Conservation (phyloP, 2,329 filamentous ascomycete species). For the Fonsecaea pugnacius region DNA sequence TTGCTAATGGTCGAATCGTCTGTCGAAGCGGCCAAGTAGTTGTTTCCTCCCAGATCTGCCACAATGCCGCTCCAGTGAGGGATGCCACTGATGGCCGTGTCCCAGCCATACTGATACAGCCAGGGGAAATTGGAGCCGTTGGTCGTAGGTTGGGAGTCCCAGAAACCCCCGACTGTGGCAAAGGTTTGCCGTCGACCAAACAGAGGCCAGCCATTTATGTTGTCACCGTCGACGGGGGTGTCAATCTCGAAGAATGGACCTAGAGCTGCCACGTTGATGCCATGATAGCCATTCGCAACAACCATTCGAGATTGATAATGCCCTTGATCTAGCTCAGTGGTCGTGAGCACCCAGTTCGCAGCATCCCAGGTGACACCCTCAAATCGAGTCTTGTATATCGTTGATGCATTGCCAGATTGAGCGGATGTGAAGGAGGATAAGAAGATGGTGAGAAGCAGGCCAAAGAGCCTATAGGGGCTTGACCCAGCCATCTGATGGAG, state of each 20-base stretch:
- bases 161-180: slow-evolving; percentile 71
- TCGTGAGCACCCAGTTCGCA: slow-evolving; percentile 60
- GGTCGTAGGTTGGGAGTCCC: slow-evolving; percentile 62
- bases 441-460: slow-evolving; percentile 12
- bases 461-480: background rate
- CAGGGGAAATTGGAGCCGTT: slow-evolving; percentile 69
- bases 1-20: slow-evolving; percentile 62
- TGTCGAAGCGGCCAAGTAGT: slow-evolving; percentile 65
- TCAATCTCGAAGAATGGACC: slow-evolving; percentile 68
- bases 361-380: slow-evolving; percentile 63
- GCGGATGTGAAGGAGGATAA: slow-evolving; percentile 16
- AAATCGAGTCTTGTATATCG: slow-evolving; percentile 56
- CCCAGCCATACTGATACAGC: slow-evolving; percentile 70
- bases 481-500: slow-evolving; percentile 17
- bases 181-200: slow-evolving; percentile 67
- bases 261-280: slow-evolving; percentile 65
- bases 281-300: slow-evolving; percentile 67
- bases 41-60: slow-evolving; percentile 59
- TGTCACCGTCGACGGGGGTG: slow-evolving; percentile 53
- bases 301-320: slow-evolving; percentile 65
- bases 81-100: slow-evolving; percentile 72
- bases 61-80: slow-evolving; percentile 69
- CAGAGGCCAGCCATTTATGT: slow-evolving; percentile 70
- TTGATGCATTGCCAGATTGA: slow-evolving; percentile 29
- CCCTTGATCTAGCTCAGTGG: slow-evolving; percentile 59